A percentile compares a stretch with the other conserved stretches of the same genome.
These are phyloP conservation scores for Metschnikowia vanudenii DNA, from an alignment of 805 yeast genomes.

Conservation along the genomic window DNA sequence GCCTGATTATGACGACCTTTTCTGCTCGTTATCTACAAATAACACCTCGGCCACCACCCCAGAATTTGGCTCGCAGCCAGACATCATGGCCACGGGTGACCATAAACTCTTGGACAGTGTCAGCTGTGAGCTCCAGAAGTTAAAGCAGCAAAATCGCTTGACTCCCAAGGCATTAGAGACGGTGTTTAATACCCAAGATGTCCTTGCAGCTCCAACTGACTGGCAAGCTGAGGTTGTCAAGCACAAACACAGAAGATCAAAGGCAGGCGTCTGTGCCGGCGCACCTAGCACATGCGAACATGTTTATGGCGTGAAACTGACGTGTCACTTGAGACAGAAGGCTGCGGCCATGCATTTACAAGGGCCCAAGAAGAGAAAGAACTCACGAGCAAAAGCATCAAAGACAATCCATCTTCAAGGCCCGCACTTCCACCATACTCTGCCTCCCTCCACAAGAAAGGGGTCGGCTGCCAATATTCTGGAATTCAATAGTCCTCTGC, in stretches of 20 bases:
- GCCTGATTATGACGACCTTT: conserved; percentile 13
- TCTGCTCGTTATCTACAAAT: conserved; percentile 10
- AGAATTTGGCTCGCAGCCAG: conserved; percentile 1
- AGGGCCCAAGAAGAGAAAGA: conserved; percentile 2
- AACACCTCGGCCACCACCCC: conserved; percentile 15
- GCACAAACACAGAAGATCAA: conserved; percentile 5
- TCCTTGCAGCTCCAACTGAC: conserved; percentile 21
- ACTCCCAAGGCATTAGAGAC: conserved; percentile 27
- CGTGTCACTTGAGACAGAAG: conserved; percentile 3
- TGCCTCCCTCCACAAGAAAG: background rate
- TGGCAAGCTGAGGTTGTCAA: conserved; percentile 1
- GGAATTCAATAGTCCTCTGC: background rate
- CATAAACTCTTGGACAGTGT: conserved; percentile 16
- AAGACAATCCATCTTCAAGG: conserved; percentile 3
- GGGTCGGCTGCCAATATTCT: background rate
- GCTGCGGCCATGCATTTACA: conserved; percentile 7
- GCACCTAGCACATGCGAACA: background rate
- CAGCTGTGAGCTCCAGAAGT: conserved; percentile 18
- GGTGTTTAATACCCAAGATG: conserved; percentile 31
- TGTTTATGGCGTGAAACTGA: background rate
- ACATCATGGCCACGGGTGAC: background rate
- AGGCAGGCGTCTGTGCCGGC: background rate
- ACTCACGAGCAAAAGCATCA: conserved; percentile 49
- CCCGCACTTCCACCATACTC: background rate
- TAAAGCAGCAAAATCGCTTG: conserved; percentile 20